Base-by-base conservation (phyloP, 2,329 filamentous ascomycete species). In the Colletotrichum sp. region DNA sequence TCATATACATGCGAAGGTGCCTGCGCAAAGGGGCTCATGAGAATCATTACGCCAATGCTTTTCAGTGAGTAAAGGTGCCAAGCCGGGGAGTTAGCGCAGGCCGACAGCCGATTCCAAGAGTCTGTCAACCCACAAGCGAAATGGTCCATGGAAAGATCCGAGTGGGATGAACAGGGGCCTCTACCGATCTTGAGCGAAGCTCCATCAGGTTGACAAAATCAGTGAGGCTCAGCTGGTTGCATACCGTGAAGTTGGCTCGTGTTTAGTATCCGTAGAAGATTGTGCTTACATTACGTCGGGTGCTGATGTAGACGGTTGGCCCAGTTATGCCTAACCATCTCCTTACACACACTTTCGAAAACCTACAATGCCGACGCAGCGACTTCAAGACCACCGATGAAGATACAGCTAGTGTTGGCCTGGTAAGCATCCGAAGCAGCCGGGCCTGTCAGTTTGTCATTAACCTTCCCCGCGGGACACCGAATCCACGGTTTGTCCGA, bases 401-500 rank as follows among this genome's bases (percentile, higher is more conserved):
- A 21, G 6, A 47, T 47, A 47, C n/a, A 1, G 43, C 43, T 21
- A 11, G n/a, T 47, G 43, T 1, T 21, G n/a, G n/a, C n/a, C 6
- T 47, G n/a, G 12, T 21, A 21, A 13, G n/a, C 43, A 21, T 51
- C 43, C n/a, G 43, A 51, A 51, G 43, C 43, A 13, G 43, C n/a
- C 11, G 43, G 43, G 21, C 11, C 43, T 51, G n/a, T 51, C 43
- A 13, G 43, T 51, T 13, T 51, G 43, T 47, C n/a, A 51, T n/a
- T 51, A 21, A 51, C 43, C n/a, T 13, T 51, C n/a, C 43, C 43
- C 11, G 43, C 11, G 6, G 43, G 59, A 12, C 34, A 33, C 34
- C 11, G 15, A 27, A 43, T 62, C 34, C 36, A 43, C 13, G 51
- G 51, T 43, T 57, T 58, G 33, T 66, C 24, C 21, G 54, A 66